phyloP scores from a whole-genome alignment of 108 stramenopile species.

The Skeletonema grethae region DNA sequence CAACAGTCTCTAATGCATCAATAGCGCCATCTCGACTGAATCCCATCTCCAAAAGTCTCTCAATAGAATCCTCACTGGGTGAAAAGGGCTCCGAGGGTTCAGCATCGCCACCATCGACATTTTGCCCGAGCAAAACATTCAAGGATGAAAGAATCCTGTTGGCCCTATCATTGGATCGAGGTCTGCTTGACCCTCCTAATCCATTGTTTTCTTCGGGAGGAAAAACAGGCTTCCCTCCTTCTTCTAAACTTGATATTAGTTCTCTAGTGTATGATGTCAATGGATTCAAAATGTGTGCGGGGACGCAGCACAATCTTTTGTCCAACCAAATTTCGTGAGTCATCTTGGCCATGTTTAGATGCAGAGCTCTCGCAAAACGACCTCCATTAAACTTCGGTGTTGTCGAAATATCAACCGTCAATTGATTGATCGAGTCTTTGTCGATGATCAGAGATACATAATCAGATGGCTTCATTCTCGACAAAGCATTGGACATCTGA shows the following conservation, averaged over 20 bases:
- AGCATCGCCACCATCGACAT: constrained; percentile 19
- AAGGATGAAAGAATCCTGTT: constrained; percentile 25
- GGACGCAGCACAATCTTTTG: constrained; percentile 46
- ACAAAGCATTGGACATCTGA: constrained; percentile 50
- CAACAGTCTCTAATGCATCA: constrained; percentile 7
- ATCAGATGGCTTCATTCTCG: constrained; percentile 58
- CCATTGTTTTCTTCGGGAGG: constrained; percentile 1
- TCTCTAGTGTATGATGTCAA: constrained; percentile 58
- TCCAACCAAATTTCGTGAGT: constrained; percentile 63
- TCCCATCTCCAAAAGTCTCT: constrained; percentile 86
- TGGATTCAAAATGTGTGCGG: constrained; percentile 70
- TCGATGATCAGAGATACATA: constrained; percentile 26
- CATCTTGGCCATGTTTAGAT: constrained; percentile 54
- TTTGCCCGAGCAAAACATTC: constrained; percentile 19
- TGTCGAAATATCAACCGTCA: not conserved
- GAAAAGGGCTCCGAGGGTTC: constrained; percentile 54
- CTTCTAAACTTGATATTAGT: constrained; percentile 65
- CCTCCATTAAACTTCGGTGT: constrained; percentile 25
- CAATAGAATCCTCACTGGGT: constrained; percentile 78
- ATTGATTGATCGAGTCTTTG: not conserved
- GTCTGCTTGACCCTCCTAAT: not conserved
- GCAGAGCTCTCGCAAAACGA: constrained; percentile 48
- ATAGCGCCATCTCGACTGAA: constrained; percentile 84
- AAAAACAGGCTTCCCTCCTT: constrained; percentile 46
- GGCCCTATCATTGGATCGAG: constrained; percentile 5